Base-by-base conservation (phyloP, 129 eudicot species). In the Flaveria sonorensis region DNA sequence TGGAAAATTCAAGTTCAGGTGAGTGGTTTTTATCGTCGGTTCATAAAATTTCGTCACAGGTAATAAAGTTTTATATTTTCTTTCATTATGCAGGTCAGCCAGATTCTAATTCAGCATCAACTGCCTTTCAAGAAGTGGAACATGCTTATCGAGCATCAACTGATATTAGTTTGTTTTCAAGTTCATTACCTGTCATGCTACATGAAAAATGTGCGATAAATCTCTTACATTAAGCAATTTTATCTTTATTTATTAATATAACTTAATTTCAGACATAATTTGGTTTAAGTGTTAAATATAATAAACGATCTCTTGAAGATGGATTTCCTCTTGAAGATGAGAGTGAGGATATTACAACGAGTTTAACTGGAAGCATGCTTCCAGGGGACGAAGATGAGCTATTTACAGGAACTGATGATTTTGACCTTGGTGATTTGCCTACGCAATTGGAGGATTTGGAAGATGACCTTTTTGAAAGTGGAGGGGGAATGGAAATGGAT, bases 331-430 rank as follows among this genome's bases (percentile, higher is more conserved):
- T 73, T 47, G 89, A 83, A 52, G 87, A 78, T 19, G 89, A 82
- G 63, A 68, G 73, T 77, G 86, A 83, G 72, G 90, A 83, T 57
- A 56, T 80, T 13, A 77, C 86, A 36, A 73, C 83, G n/a, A 84
- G 80, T 76, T 75, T 79, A 57, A 61, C 85, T 20, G 96, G 90
- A 32, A 78, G 77, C 73, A 81, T 90, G 74, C 90, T 92, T 65
- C 98, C 98, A 57, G 97, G 90, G 61, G 89, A 93, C n/a, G 98
- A 90, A 76, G 92, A 90, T 63, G 98, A 93, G 50, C 86, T 90
- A 48, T 79, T 93, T 66, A 89, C 96, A 48, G 98, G 95, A 59
- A 85, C 73, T 43, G 96, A 92, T 39, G 98, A 86, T 73, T 90
- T 88, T 84, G 97, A 93, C 81, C 89, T 90, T 70, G 83, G 70